A percentile compares a stretch with the other conserved stretches of the same genome.
Evolutionary conservation across 1,284 basidiomycete genomes (phyloP).

Genomic region (Sutorius eximius): DNA sequence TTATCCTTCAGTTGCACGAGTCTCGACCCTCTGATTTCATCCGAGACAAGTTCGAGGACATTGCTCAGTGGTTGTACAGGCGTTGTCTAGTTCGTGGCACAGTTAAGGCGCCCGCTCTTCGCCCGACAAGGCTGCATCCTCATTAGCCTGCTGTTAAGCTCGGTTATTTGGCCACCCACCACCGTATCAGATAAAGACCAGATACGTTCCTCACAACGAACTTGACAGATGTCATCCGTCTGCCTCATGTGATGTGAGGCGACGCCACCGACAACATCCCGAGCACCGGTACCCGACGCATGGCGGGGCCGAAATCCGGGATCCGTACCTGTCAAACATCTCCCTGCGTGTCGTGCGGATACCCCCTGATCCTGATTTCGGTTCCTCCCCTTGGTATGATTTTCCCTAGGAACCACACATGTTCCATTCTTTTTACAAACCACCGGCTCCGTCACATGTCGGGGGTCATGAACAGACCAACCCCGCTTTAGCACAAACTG

Average conservation of each 20-base stretch:
- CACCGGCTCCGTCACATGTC: constrained; percentile 4
- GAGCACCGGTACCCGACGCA: not conserved
- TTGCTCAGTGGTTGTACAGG: not conserved
- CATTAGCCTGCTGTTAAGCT: not conserved
- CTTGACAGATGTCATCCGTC: not conserved
- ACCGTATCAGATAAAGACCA: not conserved
- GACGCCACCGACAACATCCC: constrained; percentile 4
- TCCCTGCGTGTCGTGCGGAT: not conserved
- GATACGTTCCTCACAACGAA: not conserved
- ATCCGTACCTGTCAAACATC: not conserved
- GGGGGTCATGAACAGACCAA: not conserved
- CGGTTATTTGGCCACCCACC: not conserved
- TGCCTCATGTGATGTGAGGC: not conserved
- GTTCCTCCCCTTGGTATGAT: not conserved
- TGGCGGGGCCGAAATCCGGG: constrained; percentile 5
- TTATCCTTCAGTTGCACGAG: too few relatives aligned
- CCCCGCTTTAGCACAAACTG: not conserved
- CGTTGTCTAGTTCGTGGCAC: not conserved
- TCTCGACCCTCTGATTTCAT: not conserved
- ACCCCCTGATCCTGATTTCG: too few relatives aligned
- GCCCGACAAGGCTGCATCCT: not conserved
- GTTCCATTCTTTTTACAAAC: not conserved
- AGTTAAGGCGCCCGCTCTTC: not conserved
- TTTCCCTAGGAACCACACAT: not conserved
- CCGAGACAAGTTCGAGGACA: not conserved